These are phyloP conservation scores for Calcarisporium arbuscula DNA, from an alignment of 2,329 filamentous ascomycete genomes.

Conservation along the genomic window DNA sequence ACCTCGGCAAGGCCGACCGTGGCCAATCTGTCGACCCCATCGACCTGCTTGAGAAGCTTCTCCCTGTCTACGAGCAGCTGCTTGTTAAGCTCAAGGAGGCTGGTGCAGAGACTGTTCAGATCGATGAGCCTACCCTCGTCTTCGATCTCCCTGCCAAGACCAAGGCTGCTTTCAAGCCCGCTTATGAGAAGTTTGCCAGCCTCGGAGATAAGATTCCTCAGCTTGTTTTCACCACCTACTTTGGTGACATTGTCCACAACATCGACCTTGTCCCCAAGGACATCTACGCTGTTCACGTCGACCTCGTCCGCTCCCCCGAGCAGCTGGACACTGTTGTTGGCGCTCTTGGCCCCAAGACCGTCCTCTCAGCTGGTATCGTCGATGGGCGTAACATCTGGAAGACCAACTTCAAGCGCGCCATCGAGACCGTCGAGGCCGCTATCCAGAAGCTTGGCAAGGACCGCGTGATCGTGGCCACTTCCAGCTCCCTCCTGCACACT, in stretches of 20 bases:
- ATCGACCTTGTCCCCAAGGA: conserved; percentile 77
- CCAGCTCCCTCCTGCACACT: conserved; percentile 95
- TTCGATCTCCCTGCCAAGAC: conserved; percentile 84
- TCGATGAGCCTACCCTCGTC: conserved; percentile 95
- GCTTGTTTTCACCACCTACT: conserved; percentile 92
- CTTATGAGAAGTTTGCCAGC: conserved; percentile 80
- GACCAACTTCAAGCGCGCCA: conserved; percentile 96
- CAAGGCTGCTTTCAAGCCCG: conserved; percentile 96
- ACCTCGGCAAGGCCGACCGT: conserved; percentile 97
- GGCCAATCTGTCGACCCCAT: conserved; percentile 89
- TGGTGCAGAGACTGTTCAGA: conserved; percentile 94
- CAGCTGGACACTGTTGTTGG: conserved; percentile 82
- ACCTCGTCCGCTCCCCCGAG: conserved; percentile 97
- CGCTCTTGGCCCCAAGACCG: conserved; percentile 80
- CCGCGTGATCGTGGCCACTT: conserved; percentile 92
- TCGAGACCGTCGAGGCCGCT: conserved; percentile 82
- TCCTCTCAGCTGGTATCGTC: conserved; percentile 92
- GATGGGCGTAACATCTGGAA: conserved; percentile 99
- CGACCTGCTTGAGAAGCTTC: conserved; percentile 83
- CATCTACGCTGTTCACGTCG: conserved; percentile 82
- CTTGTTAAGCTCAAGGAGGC: conserved; percentile 90
- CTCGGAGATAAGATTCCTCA: conserved; percentile 78
- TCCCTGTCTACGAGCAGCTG: conserved; percentile 92
- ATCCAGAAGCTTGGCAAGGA: conserved; percentile 96
- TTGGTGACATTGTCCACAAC: conserved; percentile 99